These are phyloP conservation scores for Spencermartinsiella europaea DNA, from an alignment of 805 yeast genomes.

Conservation along the genomic window DNA sequence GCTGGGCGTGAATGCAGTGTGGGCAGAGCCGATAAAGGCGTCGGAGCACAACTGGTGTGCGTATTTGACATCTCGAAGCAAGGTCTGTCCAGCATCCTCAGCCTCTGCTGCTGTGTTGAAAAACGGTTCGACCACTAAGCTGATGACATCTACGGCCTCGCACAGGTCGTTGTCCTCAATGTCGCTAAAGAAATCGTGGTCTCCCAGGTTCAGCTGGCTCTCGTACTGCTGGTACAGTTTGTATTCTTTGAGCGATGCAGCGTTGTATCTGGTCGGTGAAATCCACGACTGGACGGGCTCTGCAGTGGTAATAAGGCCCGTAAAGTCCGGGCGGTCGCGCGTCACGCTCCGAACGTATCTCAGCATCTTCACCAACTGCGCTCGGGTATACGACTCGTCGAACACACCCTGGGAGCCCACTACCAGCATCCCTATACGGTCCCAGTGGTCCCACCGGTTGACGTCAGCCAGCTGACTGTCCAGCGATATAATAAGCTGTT, in stretches of 20 bases:
- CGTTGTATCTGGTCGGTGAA: slow-evolving; percentile 20
- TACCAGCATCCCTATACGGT: slow-evolving; percentile 20
- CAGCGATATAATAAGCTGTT: slow-evolving; percentile 11
- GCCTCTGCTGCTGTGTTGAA: slow-evolving; percentile 59
- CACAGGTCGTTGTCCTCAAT: slow-evolving; percentile 58
- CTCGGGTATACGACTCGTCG: slow-evolving; percentile 15
- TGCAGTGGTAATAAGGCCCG: slow-evolving; percentile 65
- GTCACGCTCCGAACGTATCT: slow-evolving; percentile 13
- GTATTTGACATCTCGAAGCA: slow-evolving; percentile 52
- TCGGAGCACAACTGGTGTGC: slow-evolving; percentile 48
- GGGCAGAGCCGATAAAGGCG: slow-evolving; percentile 25
- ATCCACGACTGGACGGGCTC: slow-evolving; percentile 73
- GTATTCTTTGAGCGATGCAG: slow-evolving; percentile 15
- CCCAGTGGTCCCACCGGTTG: slow-evolving; percentile 17
- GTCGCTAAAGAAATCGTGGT: background rate
- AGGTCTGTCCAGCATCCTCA: slow-evolving; percentile 56
- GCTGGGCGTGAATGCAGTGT: slow-evolving; percentile 1
- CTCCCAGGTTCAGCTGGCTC: background rate
- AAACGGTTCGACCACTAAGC: slow-evolving; percentile 70
- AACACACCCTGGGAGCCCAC: slow-evolving; percentile 23
- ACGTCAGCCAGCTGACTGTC: slow-evolving; percentile 14
- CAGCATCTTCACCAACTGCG: slow-evolving; percentile 20
- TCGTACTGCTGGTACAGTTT: slow-evolving; percentile 25
- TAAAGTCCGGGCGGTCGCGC: slow-evolving; percentile 3
- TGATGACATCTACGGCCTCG: slow-evolving; percentile 71